A percentile compares a stretch with the other conserved stretches of the same genome.
Conservation (phyloP, 331 rosid genomes). For the Malus hybrid region DNA sequence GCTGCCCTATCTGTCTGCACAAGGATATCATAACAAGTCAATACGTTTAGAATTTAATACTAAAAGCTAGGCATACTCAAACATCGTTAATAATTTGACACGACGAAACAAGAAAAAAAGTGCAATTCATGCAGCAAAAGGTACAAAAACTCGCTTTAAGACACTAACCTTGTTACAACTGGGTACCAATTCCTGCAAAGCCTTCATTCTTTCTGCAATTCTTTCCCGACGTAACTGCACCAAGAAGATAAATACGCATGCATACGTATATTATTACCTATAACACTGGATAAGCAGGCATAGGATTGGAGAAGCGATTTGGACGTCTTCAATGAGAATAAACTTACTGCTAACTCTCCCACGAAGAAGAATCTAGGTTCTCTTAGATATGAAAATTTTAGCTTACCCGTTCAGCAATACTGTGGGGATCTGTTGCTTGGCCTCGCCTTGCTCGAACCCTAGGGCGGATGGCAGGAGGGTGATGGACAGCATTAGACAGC, state of each 20-base stretch:
- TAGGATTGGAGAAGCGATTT: not conserved
- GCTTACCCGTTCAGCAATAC: conserved; percentile 89
- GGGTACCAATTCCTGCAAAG: conserved; percentile 94
- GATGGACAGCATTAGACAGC: conserved; percentile 31
- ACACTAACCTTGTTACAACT: conserved; percentile 75
- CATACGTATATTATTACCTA: not conserved
- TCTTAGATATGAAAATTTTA: not conserved
- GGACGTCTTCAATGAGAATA: no score
- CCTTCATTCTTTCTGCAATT: conserved; percentile 99
- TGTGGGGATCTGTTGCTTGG: conserved; percentile 97
- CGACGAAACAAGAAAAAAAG: not conserved
- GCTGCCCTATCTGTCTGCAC: conserved; percentile 88
- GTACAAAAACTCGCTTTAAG: not conserved
- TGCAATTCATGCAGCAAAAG: not conserved
- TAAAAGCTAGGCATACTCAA: not conserved
- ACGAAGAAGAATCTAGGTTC: not conserved
- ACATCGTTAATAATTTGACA: not conserved
- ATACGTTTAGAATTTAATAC: not conserved
- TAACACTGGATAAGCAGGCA: not conserved
- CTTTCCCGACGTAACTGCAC: conserved; percentile 91
- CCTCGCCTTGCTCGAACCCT: conserved; percentile 96
- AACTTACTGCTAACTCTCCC: no score
- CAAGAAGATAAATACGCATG: conserved; percentile 3
- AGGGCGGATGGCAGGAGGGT: conserved; percentile 70
- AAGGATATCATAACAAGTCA: conserved; percentile 12